These are phyloP conservation scores for Beauveria sp. DNA, from an alignment of 2,329 filamentous ascomycete species.

Conservation along the genomic window DNA sequence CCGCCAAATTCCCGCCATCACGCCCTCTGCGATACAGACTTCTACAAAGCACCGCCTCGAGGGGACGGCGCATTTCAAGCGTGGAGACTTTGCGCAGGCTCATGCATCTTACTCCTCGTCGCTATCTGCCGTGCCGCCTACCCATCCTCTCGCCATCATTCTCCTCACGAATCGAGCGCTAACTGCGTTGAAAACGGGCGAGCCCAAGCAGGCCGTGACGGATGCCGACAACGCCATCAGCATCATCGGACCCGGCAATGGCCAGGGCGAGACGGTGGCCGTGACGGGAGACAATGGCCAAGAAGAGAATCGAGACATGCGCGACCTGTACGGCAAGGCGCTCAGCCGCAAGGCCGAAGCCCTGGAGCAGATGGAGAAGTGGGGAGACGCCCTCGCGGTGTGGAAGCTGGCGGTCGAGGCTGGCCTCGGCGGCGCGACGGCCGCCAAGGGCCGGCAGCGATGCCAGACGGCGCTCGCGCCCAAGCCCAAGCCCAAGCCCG, in stretches of 20 bases:
- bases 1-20: constrained; percentile 59
- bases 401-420: constrained; percentile 81
- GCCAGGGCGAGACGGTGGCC: constrained; percentile 72
- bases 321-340: constrained; percentile 87
- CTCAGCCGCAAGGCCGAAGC: constrained; percentile 92
- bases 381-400: constrained; percentile 70
- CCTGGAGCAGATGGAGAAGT: constrained; percentile 90
- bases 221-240: constrained; percentile 76
- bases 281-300: constrained; percentile 50
- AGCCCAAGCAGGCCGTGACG: constrained; percentile 76
- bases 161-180: constrained; percentile 86
- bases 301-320: constrained; percentile 72
- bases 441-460: constrained; percentile 76
- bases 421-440: constrained; percentile 77
- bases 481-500: constrained; percentile 45
- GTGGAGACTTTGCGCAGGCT: constrained; percentile 83
- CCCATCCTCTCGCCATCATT: constrained; percentile 80
- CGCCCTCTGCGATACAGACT: constrained; percentile 60
- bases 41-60: constrained; percentile 73
- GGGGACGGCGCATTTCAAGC: constrained; percentile 86
- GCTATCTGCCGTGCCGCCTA: constrained; percentile 62
- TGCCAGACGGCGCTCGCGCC: constrained; percentile 81
- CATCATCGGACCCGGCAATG: constrained; percentile 71
- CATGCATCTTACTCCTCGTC: constrained; percentile 77
- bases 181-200: constrained; percentile 84